These are phyloP conservation scores for Lipomyces sp. DNA, from an alignment of 805 yeast genomes.

Conservation along the genomic window DNA sequence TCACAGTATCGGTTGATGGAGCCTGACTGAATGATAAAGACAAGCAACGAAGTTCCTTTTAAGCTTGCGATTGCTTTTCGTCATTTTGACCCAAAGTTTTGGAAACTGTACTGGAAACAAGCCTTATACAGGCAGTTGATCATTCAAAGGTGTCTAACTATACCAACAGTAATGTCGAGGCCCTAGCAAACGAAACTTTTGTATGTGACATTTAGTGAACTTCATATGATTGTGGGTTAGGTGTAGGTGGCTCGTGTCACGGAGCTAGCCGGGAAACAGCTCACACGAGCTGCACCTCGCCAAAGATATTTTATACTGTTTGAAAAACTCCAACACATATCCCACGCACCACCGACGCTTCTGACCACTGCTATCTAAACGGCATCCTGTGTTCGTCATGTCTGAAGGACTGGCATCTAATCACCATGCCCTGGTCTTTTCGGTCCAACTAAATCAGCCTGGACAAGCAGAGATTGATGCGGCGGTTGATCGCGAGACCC, in stretches of 20 bases:
- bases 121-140: too few species aligned
- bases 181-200: too few species aligned
- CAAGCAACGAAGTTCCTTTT: too few species aligned
- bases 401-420: not conserved
- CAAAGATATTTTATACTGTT: not conserved
- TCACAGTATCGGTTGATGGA: too few species aligned
- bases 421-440: constrained; percentile 16
- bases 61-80: too few species aligned
- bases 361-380: not conserved
- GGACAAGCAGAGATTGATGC: constrained; percentile 22
- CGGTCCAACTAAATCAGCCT: constrained; percentile 27
- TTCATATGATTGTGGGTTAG: not conserved
- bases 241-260: not conserved
- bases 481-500: constrained; percentile 17
- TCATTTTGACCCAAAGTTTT: too few species aligned
- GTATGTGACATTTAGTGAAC: too few species aligned
- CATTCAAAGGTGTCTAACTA: too few species aligned
- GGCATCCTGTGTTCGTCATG: not conserved
- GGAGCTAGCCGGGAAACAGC: constrained; percentile 1
- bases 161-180: too few species aligned
- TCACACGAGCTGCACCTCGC: not conserved
- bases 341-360: not conserved
- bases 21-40: too few species aligned
- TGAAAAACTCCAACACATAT: too few species aligned
- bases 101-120: too few species aligned